phyloP scores from a whole-genome alignment of 768 basidiomycete species.

The Pisolithus albus region DNA sequence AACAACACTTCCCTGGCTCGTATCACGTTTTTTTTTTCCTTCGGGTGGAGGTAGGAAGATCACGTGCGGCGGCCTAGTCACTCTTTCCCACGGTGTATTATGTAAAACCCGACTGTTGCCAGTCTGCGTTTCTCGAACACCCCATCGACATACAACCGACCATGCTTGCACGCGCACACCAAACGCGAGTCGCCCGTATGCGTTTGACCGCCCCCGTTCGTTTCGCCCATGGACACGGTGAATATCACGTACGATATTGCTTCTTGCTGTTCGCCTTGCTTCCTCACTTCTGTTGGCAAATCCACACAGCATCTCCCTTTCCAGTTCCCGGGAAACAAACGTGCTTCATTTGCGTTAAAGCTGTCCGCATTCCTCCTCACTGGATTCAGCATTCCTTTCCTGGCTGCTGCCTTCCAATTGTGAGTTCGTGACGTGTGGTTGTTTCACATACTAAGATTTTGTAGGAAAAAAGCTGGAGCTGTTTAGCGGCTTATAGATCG shows the following conservation, averaged over 20 bases:
- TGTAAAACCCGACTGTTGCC: neutral
- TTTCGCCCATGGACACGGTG: constrained; percentile 42
- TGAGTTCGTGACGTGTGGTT: constrained; percentile 16
- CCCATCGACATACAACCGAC: neutral
- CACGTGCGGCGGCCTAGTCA: too few species aligned
- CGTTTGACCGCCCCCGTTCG: constrained; percentile 28
- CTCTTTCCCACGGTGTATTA: neutral
- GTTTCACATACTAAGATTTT: constrained; percentile 1
- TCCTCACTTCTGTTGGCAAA: neutral
- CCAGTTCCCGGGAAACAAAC: constrained; percentile 45
- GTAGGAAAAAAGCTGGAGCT: constrained; percentile 36
- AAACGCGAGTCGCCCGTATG: constrained; percentile 29
- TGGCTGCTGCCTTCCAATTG: constrained; percentile 58
- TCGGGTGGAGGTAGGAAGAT: too few species aligned
- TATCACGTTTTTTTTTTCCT: too few species aligned
- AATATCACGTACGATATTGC: constrained; percentile 42
- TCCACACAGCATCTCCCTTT: constrained; percentile 50
- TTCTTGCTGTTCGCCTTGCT: neutral
- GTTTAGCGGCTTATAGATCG: constrained; percentile 14
- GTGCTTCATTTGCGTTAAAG: constrained; percentile 35
- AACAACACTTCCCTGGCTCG: too few species aligned
- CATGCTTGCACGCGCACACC: constrained; percentile 42
- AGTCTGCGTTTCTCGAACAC: too few species aligned
- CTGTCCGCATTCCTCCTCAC: constrained; percentile 33
- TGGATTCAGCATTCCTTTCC: constrained; percentile 65